Evolutionary conservation across 106 monocot species (phyloP).

Genomic region (Dioscorea zingiberensis): DNA sequence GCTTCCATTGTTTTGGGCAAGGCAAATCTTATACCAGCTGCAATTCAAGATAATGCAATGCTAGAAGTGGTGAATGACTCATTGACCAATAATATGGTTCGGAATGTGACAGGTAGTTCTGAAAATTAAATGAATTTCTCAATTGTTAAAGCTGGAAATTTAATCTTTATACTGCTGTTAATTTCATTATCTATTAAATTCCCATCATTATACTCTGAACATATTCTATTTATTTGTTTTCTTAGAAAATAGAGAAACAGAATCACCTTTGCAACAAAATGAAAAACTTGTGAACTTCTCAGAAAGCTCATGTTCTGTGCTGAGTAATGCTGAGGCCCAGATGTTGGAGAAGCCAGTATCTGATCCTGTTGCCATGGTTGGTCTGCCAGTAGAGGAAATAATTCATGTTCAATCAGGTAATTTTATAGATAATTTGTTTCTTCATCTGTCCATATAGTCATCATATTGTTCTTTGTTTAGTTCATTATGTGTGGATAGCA

Average conservation of each 20-base stretch:
- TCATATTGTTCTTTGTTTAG: no score
- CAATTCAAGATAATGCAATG: constrained; percentile 12
- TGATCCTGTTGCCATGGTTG: not conserved
- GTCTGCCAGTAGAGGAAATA: not conserved
- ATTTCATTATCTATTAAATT: not conserved
- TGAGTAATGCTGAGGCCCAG: not conserved
- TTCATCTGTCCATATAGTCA: no score
- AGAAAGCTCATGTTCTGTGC: not conserved
- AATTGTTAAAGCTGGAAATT: not conserved
- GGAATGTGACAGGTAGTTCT: constrained; percentile 8
- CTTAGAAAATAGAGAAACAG: not conserved
- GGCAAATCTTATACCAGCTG: constrained; percentile 2
- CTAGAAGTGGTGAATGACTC: constrained; percentile 6
- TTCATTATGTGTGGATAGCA: no score
- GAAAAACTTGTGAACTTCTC: not conserved
- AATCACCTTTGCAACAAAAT: not conserved
- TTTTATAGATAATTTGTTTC: not conserved
- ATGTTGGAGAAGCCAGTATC: not conserved
- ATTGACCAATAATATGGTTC: not conserved
- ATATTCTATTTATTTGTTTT: not conserved
- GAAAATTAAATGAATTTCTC: not conserved
- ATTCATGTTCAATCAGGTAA: constrained; percentile 24
- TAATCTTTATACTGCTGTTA: not conserved
- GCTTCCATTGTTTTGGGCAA: constrained; percentile 5
- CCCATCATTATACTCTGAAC: not conserved